phyloP scores from a whole-genome alignment of 1,284 basidiomycete genomes.

The Blastosporella zonata region DNA sequence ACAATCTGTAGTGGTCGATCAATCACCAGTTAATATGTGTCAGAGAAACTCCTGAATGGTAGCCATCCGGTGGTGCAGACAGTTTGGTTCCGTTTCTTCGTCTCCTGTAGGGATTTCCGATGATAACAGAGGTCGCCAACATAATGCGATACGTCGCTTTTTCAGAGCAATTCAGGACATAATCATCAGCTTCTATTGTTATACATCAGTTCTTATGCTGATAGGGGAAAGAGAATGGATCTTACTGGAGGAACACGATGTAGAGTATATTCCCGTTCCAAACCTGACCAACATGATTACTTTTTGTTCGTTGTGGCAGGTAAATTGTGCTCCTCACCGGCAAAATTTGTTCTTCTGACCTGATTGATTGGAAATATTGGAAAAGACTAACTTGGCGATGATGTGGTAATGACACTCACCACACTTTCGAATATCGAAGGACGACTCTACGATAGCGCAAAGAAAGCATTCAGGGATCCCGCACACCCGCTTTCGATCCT shows the following conservation, averaged over 20 bases:
- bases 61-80: constrained; percentile 9
- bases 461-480: constrained; percentile 47
- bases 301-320: neutral
- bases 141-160: constrained; percentile 14
- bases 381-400: neutral
- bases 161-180: constrained; percentile 10
- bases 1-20: constrained; percentile 40
- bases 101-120: constrained; percentile 12
- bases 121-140: constrained; percentile 11
- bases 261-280: constrained; percentile 59
- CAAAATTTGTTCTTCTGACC: constrained; percentile 63
- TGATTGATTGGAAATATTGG: neutral
- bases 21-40: constrained; percentile 31
- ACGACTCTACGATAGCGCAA: constrained; percentile 53
- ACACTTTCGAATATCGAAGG: constrained; percentile 56
- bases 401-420: constrained; percentile 25
- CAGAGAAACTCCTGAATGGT: constrained; percentile 11
- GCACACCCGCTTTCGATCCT: constrained; percentile 51
- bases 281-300: constrained; percentile 38
- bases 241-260: constrained; percentile 58
- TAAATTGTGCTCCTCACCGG: constrained; percentile 32
- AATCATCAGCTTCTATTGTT: constrained; percentile 27
- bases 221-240: neutral
- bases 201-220: neutral
- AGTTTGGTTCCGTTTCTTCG: constrained; percentile 7